Evolutionary conservation across 2,329 filamentous ascomycete genomes (phyloP).

Genomic region (Venturia effusa): DNA sequence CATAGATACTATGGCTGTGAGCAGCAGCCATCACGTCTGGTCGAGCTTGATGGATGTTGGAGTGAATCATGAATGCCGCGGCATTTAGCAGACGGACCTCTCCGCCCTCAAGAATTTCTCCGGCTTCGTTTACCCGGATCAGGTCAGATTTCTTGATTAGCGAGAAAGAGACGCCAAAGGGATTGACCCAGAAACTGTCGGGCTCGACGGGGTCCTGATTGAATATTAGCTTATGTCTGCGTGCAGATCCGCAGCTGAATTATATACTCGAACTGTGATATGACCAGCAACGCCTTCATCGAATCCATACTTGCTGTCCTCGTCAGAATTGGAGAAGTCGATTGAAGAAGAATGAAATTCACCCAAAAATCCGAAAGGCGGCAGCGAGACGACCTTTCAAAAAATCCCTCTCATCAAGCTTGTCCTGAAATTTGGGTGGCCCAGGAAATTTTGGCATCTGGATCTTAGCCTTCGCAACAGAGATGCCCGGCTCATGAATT

Average conservation of each 20-base stretch:
- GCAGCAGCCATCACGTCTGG: slow-evolving; percentile 36
- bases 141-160: slow-evolving; percentile 35
- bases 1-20: slow-evolving; percentile 35
- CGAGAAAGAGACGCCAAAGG: slow-evolving; percentile 31
- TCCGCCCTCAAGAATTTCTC: slow-evolving; percentile 32
- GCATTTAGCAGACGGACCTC: slow-evolving; percentile 30
- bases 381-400: slow-evolving; percentile 12
- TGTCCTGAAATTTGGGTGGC: slow-evolving; percentile 12
- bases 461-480: background rate
- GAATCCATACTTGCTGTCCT: slow-evolving; percentile 4
- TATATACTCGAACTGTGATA: slow-evolving; percentile 12
- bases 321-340: background rate
- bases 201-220: slow-evolving; percentile 25
- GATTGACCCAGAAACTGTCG: slow-evolving; percentile 30
- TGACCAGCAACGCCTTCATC: slow-evolving; percentile 14
- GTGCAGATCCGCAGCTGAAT: background rate
- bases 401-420: slow-evolving; percentile 13
- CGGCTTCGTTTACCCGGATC: slow-evolving; percentile 33
- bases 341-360: background rate
- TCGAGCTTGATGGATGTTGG: slow-evolving; percentile 28
- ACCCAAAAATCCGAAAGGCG: slow-evolving; percentile 13
- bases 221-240: background rate
- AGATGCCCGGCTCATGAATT: background rate
- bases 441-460: slow-evolving; percentile 7
- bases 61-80: slow-evolving; percentile 37